Percentiles rank a stretch among this genome's conserved stretches.
phyloP scores from a whole-genome alignment of 768 basidiomycete species.

The Hericium erinaceus region DNA sequence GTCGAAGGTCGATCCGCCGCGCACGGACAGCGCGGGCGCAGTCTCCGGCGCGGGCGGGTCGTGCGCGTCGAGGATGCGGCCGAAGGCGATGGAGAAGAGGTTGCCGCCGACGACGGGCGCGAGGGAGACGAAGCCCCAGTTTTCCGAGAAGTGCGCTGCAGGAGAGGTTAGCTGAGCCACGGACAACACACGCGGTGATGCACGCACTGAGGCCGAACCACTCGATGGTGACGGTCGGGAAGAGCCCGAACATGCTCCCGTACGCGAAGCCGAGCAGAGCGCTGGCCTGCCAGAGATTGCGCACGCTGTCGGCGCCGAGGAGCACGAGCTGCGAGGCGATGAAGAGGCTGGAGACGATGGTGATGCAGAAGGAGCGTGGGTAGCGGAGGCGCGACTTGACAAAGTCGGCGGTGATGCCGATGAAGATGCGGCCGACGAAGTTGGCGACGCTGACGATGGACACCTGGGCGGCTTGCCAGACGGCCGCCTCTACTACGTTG shows the following conservation, averaged over 20 bases:
- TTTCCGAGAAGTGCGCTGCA: constrained; percentile 68
- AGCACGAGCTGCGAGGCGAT: constrained; percentile 63
- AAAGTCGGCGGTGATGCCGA: constrained; percentile 67
- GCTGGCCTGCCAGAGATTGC: constrained; percentile 57
- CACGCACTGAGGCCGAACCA: constrained; percentile 82
- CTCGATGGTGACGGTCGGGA: constrained; percentile 72
- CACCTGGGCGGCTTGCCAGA: constrained; percentile 81
- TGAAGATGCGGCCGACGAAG: constrained; percentile 65
- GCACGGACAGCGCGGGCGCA: constrained; percentile 8
- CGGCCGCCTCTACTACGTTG: constrained; percentile 55
- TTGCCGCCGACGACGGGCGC: constrained; percentile 76
- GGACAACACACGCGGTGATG: neutral
- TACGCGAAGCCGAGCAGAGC: constrained; percentile 55
- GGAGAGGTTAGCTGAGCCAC: neutral
- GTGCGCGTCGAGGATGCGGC: constrained; percentile 72
- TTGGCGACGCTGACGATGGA: constrained; percentile 77
- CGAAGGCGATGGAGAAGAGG: constrained; percentile 78
- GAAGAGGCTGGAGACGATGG: constrained; percentile 57
- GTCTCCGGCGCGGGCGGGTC: constrained; percentile 18
- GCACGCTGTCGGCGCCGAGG: constrained; percentile 44
- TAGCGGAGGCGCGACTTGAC: constrained; percentile 43
- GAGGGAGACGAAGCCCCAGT: constrained; percentile 74
- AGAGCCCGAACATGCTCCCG: constrained; percentile 63
- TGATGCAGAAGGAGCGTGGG: constrained; percentile 64
- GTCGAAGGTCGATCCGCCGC: neutral